These are phyloP conservation scores for Lipomyces yarrowii DNA, from an alignment of 1,139 yeast species.

Conservation along the genomic window DNA sequence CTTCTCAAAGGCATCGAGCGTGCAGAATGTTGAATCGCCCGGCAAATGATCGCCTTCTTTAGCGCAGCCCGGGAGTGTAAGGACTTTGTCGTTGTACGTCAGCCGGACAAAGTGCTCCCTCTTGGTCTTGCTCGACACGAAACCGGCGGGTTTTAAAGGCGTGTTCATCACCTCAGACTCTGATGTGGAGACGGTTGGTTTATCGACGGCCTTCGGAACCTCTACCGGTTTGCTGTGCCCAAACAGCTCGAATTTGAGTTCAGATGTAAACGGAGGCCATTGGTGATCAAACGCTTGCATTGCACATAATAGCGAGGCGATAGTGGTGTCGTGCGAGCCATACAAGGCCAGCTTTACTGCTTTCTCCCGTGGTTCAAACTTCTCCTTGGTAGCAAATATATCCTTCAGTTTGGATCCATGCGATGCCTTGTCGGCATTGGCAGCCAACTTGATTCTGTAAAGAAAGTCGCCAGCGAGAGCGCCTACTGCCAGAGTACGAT, in stretches of 20 bases:
- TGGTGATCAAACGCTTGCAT: slow-evolving; percentile 32
- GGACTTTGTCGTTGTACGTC: slow-evolving; percentile 32
- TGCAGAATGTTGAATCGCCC: slow-evolving; percentile 30
- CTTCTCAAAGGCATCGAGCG: slow-evolving; percentile 30
- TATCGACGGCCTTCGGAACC: slow-evolving; percentile 4
- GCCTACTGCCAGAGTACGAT: slow-evolving; percentile 27
- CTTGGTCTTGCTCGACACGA: neutral
- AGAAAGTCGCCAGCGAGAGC: slow-evolving; percentile 33
- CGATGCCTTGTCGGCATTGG: slow-evolving; percentile 7
- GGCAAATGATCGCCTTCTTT: slow-evolving; percentile 17
- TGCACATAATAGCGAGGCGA: slow-evolving; percentile 34
- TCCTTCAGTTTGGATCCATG: neutral
- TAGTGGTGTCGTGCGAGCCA: slow-evolving; percentile 36
- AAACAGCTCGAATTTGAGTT: slow-evolving; percentile 31
- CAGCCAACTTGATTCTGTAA: slow-evolving; percentile 26
- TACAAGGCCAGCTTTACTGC: slow-evolving; percentile 33
- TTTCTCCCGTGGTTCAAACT: slow-evolving; percentile 11
- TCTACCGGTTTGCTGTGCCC: slow-evolving; percentile 13
- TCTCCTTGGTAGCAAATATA: neutral
- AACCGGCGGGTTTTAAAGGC: slow-evolving; percentile 10
- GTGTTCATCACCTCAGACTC: slow-evolving; percentile 1
- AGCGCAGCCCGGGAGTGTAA: slow-evolving; percentile 32
- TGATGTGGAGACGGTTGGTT: neutral
- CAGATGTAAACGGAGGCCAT: slow-evolving; percentile 36
- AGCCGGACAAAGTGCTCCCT: slow-evolving; percentile 32